A percentile compares a stretch with the other conserved stretches of the same genome.
These are phyloP conservation scores for Phytophthora pisi DNA, from an alignment of 352 stramenopile species.

Conservation along the genomic window DNA sequence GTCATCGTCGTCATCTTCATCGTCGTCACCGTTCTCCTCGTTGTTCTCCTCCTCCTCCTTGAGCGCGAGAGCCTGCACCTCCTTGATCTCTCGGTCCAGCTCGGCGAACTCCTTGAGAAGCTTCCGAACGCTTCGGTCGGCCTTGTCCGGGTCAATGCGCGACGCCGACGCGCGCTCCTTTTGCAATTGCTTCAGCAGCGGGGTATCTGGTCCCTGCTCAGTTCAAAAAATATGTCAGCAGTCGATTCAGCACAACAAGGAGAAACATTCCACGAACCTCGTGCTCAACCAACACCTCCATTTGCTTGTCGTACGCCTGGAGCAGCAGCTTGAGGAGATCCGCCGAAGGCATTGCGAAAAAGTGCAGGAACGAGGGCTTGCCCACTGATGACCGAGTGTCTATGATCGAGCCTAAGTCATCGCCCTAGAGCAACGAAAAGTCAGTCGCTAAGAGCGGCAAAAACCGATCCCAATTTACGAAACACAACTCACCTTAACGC, in stretches of 20 bases:
- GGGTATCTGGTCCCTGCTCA: constrained; percentile 46
- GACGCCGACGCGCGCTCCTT: constrained; percentile 54
- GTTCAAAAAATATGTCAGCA: constrained; percentile 3
- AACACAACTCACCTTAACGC: constrained; percentile 58
- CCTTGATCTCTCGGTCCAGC: constrained; percentile 68
- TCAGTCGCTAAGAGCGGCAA: too few relatives aligned
- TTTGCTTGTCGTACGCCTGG: constrained; percentile 86
- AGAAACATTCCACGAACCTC: constrained; percentile 43
- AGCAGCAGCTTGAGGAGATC: constrained; percentile 78
- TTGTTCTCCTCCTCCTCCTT: constrained; percentile 56
- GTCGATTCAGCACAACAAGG: constrained; percentile 7
- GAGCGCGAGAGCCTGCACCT: constrained; percentile 60
- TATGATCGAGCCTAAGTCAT: constrained; percentile 86
- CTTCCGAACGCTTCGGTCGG: constrained; percentile 68
- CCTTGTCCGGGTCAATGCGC: constrained; percentile 69
- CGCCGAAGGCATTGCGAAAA: constrained; percentile 76
- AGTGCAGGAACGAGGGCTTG: constrained; percentile 87
- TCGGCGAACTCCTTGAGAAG: constrained; percentile 78
- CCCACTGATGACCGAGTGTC: constrained; percentile 69
- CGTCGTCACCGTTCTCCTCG: constrained; percentile 43
- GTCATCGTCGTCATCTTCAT: constrained; percentile 37
- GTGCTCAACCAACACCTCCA: constrained; percentile 74
- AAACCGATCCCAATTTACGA: not conserved
- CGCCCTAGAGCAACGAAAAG: constrained; percentile 39
- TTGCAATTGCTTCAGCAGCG: constrained; percentile 73